Conservation (phyloP, 257 asterid genomes). For the Solanum sitiens region DNA sequence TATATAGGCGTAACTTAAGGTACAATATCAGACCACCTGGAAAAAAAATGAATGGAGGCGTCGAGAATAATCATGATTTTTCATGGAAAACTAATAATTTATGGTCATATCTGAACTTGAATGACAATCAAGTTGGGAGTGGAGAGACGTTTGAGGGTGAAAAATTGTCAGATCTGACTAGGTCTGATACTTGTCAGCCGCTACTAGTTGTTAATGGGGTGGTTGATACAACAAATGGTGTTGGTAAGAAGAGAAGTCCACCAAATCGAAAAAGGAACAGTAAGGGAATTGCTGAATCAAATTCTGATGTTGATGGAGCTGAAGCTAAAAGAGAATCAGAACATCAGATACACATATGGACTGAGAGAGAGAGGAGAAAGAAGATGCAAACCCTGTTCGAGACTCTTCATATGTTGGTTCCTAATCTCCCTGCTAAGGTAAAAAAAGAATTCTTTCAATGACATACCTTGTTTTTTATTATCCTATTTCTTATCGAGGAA, state of each 20-base stretch:
- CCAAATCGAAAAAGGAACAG: neutral
- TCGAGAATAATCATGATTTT: slow-evolving; percentile 3
- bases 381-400: slow-evolving; percentile 75
- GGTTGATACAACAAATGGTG: neutral
- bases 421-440: slow-evolving; percentile 83
- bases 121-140: neutral
- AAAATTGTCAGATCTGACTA: neutral
- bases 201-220: neutral
- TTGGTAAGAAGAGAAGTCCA: slow-evolving; percentile 7
- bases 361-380: slow-evolving; percentile 84
- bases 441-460: no score
- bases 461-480: neutral
- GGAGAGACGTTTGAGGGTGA: slow-evolving; percentile 6
- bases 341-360: slow-evolving; percentile 70
- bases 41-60: slow-evolving; percentile 26
- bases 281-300: neutral
- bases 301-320: neutral
- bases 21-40: neutral
- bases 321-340: slow-evolving; percentile 31
- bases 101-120: slow-evolving; percentile 27
- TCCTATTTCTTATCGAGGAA: neutral
- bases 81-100: slow-evolving; percentile 9
- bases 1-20: neutral
- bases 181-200: slow-evolving; percentile 2
- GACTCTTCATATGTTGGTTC: slow-evolving; percentile 72